phyloP scores from a whole-genome alignment of 2,329 filamentous ascomycete genomes.

The Pseudonectria buxi region DNA sequence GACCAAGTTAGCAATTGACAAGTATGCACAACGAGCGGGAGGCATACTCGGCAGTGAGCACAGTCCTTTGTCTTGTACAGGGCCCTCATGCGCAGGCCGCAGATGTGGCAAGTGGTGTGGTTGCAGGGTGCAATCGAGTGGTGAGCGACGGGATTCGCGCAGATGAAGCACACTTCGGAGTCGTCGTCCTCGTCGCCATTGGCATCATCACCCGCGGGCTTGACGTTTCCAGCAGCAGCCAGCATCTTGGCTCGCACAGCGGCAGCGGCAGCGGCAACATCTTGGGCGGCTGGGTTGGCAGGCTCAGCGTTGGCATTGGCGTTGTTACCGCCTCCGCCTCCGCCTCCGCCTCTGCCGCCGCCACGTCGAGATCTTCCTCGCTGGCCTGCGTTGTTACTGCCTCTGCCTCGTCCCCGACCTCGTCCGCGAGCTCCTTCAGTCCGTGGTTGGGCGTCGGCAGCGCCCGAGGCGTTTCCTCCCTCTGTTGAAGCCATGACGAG shows the following conservation, averaged over 20 bases:
- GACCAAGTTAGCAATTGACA: slow-evolving; percentile 5
- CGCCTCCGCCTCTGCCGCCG: slow-evolving; percentile 23
- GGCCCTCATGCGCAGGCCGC: slow-evolving; percentile 80
- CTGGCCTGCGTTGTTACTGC: slow-evolving; percentile 31
- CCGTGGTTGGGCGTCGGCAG: slow-evolving; percentile 13
- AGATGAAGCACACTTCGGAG: slow-evolving; percentile 92
- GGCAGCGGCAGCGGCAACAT: slow-evolving; percentile 26
- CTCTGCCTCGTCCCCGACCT: slow-evolving; percentile 36
- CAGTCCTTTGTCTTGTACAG: slow-evolving; percentile 96
- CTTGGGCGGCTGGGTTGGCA: slow-evolving; percentile 25
- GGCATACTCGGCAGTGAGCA: slow-evolving; percentile 80
- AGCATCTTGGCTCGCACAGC: slow-evolving; percentile 7
- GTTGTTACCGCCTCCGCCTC: slow-evolving; percentile 20
- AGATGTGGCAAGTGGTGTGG: slow-evolving; percentile 95
- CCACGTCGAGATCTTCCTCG: slow-evolving; percentile 28
- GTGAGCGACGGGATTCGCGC: slow-evolving; percentile 82
- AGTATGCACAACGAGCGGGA: background rate
- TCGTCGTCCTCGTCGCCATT: slow-evolving; percentile 48
- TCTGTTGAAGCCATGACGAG: slow-evolving; percentile 14
- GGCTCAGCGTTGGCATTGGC: slow-evolving; percentile 9
- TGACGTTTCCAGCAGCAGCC: slow-evolving; percentile 27
- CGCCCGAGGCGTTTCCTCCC: slow-evolving; percentile 8
- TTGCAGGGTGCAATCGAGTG: slow-evolving; percentile 89
- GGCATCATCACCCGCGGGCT: slow-evolving; percentile 18
- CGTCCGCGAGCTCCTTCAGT: slow-evolving; percentile 23